phyloP scores from a whole-genome alignment of 805 yeast species.

The Zygosaccharomyces pseudorouxii region DNA sequence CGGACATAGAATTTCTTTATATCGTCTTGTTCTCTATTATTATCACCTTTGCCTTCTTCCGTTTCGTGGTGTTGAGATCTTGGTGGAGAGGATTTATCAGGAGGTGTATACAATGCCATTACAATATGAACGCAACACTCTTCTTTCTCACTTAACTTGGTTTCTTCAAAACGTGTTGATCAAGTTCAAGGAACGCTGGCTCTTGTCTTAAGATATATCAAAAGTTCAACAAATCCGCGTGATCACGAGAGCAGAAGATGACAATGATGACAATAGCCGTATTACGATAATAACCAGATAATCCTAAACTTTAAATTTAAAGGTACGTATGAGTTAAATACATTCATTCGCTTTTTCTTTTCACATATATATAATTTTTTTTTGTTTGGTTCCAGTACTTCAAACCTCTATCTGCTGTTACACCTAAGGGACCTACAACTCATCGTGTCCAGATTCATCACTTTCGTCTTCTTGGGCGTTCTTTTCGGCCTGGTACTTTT shows the following conservation, averaged over 20 bases:
- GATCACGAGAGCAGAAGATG: neutral
- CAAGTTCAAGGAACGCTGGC: neutral
- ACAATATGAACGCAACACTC: neutral
- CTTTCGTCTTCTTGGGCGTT: conserved; percentile 19
- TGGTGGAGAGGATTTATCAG: conserved; percentile 22
- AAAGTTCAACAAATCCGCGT: neutral
- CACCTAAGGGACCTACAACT: conserved; percentile 20
- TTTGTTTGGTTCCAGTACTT: neutral
- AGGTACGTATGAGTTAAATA: neutral
- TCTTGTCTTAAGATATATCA: neutral
- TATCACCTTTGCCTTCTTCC: conserved; percentile 10
- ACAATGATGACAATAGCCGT: too few relatives aligned
- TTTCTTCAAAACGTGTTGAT: neutral
- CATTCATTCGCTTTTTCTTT: neutral
- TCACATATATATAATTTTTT: too few relatives aligned
- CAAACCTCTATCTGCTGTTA: neutral
- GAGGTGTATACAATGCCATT: conserved; percentile 34
- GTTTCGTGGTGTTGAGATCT: conserved; percentile 8
- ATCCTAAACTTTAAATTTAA: neutral
- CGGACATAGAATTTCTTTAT: conserved; percentile 33
- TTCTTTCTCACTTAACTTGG: neutral
- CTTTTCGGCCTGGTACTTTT: conserved; percentile 20
- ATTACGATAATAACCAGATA: too few relatives aligned
- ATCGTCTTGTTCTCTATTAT: conserved; percentile 19
- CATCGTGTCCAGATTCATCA: conserved; percentile 31